These are phyloP conservation scores for Stephania japonica DNA, from an alignment of 164 flowering plant genomes.

Conservation along the genomic window DNA sequence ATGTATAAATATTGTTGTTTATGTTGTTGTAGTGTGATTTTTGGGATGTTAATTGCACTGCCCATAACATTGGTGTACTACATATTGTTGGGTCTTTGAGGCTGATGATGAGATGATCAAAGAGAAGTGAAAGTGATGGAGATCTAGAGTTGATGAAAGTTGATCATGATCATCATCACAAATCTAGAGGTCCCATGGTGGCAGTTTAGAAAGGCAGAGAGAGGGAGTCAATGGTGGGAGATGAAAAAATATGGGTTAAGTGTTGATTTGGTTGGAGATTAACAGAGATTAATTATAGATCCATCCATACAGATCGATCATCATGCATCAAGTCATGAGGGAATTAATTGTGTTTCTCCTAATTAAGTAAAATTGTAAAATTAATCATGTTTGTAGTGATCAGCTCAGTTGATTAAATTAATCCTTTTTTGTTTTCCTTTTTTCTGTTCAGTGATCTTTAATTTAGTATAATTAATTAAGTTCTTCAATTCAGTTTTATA, in stretches of 20 bases:
- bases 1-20: neutral
- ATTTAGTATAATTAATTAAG: neutral
- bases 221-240: neutral
- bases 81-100: constrained; percentile 69
- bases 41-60: constrained; percentile 82
- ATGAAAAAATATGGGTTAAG: neutral
- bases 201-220: neutral
- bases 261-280: neutral
- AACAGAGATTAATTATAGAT: too few species aligned
- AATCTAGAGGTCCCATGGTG: neutral
- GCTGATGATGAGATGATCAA: neutral
- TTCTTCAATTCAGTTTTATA: neutral
- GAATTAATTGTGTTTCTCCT: constrained; percentile 13
- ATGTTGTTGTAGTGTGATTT: constrained; percentile 56
- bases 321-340: neutral
- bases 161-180: neutral
- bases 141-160: too few species aligned
- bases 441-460: too few species aligned
- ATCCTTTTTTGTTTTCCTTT: neutral
- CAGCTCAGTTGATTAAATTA: constrained; percentile 17
- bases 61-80: constrained; percentile 84
- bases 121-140: neutral
- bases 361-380: constrained; percentile 36
- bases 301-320: neutral
- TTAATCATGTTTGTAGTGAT: constrained; percentile 36